phyloP scores from a whole-genome alignment of 352 stramenopile genomes.

The Phytopythium ostracodes region DNA sequence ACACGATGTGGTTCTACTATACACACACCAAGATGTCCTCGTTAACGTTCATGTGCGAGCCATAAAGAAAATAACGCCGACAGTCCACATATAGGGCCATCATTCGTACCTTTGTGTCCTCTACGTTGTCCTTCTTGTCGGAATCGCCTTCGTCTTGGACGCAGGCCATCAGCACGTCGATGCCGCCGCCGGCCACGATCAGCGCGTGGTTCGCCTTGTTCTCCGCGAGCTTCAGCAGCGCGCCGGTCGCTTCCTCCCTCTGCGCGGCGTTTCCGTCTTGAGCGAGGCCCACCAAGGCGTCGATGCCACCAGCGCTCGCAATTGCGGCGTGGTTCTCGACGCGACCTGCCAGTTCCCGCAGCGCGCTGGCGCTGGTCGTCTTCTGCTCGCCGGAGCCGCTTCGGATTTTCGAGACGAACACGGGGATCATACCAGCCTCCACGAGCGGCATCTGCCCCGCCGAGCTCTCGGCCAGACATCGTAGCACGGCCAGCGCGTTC shows the following conservation, averaged over 20 bases:
- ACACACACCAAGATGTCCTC: not conserved
- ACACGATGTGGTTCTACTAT: not conserved
- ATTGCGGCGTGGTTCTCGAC: not conserved
- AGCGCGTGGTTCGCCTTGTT: not conserved
- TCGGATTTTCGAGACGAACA: not conserved
- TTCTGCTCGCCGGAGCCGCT: not conserved
- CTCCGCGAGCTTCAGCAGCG: not conserved
- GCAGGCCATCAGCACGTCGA: not conserved
- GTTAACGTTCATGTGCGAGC: not conserved
- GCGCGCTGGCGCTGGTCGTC: not conserved
- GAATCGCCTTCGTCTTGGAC: not conserved
- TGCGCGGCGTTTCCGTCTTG: not conserved
- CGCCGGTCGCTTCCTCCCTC: not conserved
- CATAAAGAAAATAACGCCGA: not conserved
- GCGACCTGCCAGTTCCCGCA: not conserved
- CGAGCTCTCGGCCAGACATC: not conserved
- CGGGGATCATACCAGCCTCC: not conserved
- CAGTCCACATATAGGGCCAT: no score
- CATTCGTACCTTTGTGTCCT: not conserved
- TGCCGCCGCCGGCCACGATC: not conserved
- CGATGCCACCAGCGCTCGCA: not conserved
- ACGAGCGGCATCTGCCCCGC: not conserved
- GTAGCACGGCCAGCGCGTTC: slow-evolving; percentile 1
- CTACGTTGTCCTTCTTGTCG: not conserved
- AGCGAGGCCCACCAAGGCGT: not conserved